Base-by-base conservation (phyloP, 108 stramenopile genomes). In the Mayamaea pseudoterrestris region DNA sequence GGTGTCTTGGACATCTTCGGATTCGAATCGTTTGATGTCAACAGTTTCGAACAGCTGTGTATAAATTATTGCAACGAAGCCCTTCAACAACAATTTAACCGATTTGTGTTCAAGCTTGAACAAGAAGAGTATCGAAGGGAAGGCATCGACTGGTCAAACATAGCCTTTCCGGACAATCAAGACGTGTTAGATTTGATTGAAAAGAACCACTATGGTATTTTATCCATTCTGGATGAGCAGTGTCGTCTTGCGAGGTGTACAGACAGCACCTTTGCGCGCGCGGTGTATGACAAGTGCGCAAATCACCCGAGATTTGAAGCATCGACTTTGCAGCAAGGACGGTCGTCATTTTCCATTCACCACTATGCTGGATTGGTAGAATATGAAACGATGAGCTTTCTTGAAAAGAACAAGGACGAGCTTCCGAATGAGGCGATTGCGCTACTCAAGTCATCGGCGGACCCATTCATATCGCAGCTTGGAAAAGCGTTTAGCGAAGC, bases 1-100 rank as follows among this genome's bases (percentile, higher is more conserved):
- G 97, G 95, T 54, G 80, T 98, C n/a, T 61, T 98, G 24, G 97
- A 98, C 64, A 98, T 98, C 45, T 98, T 96, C 71, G 97, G 97
- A 5, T 98, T 98, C 57, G 95, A 98, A 65, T 77, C 66, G 32
- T 93, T 96, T 70, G 67, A 81, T 52, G 65, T 57, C 25, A 91
- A 94, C 57, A 61, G 55, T 22, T 95, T 97, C 53, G 93, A 94
- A 67, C 93, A 97, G 58, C 72, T 95, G 29, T 95, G 93, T 57
- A 97, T 97, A 62, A 95, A 94, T 72, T 93, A 93, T 45, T 88
- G 87, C 54, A 98, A 95, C 41, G 90, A 89, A 63, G 79, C 81
- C 2, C 65, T 90, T 14, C 86, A 92, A 50, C 93, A 94, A 49
- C 94, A 93, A 51, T 93, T 93, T 63, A 90, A 95, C 44, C 51